These are phyloP conservation scores for Coemansia sp. DNA, from an alignment of 192 early-diverging fungal genomes.

Conservation along the genomic window DNA sequence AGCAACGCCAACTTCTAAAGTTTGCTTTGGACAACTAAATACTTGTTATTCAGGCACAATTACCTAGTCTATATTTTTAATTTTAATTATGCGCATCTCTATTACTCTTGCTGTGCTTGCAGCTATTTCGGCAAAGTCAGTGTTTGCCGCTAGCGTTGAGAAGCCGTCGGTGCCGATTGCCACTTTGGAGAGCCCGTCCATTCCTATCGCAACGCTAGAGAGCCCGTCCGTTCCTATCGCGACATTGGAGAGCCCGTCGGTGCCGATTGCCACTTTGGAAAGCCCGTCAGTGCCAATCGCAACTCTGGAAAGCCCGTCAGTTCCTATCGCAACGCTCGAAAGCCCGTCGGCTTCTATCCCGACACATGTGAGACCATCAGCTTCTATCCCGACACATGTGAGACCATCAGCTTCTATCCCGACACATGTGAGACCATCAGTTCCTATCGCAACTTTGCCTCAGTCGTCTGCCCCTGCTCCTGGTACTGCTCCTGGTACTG, in stretches of 20 bases:
- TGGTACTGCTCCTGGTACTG: too few species aligned
- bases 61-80: background rate
- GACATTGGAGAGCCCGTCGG: background rate
- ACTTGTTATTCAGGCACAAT: background rate
- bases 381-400: too few species aligned
- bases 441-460: too few species aligned
- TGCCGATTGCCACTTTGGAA: background rate
- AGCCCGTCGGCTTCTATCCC: too few species aligned
- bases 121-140: slow-evolving; percentile 32
- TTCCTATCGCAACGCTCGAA: too few species aligned
- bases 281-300: background rate
- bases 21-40: background rate
- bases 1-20: background rate
- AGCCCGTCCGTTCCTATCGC: background rate
- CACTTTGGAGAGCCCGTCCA: background rate
- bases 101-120: slow-evolving; percentile 35
- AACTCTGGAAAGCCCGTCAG: too few species aligned
- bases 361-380: too few species aligned
- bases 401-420: too few species aligned
- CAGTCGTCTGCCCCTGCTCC: too few species aligned
- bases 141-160: slow-evolving; percentile 8
- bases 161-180: background rate
- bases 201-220: background rate
- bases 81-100: slow-evolving; percentile 26
- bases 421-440: too few species aligned